Base-by-base conservation (phyloP, 129 eudicot species). In the Pittosporum tobira region DNA sequence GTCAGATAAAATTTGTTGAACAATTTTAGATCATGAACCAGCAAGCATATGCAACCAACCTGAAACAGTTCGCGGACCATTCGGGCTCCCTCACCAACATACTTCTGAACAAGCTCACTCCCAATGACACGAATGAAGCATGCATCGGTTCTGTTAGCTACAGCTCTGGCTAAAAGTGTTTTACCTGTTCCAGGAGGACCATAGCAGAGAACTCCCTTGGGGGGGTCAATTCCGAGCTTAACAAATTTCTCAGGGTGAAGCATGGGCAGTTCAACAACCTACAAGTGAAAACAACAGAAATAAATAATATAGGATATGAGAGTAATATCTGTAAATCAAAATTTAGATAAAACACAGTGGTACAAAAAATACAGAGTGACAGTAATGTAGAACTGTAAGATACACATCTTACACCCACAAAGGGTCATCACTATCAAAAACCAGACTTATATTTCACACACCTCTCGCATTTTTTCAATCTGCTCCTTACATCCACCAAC, bases 181-280 rank as follows among this genome's bases (percentile, higher is more conserved):
- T 93, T 87, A 20, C 99, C 96, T 20, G 99, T 93, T 51, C 99
- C 99, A 55, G 99, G 99, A n/a, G 99, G 94, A 30, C 99, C 99
- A 61, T 87, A 93, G 71, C 96, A 84, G 57, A 93, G 88, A 57
- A 93, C 99, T 64, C 99, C 99, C 79, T 93, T 93, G 34, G 99
- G 99, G 34, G 99, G 99, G 50, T 93, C 99, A 14, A 93, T 93
- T 38, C 99, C 99, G n/a, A 93, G 96, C 77, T 93, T 76, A 28
- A 93, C 99, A 71, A 93, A 93, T 62, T 93, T 93, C 69, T 93
- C 99, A 53, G 99, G 99, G 56, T 93, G 99, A 50, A 93, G 96
- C 99, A 93, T 87, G 37, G 99, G 99, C 57, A 93, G 66, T 73
- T 93, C 96, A 73, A 93, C 96, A 59, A 93, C 99, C 99, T 93